Evolutionary conservation across 2,329 filamentous ascomycete species (phyloP).

Genomic region (Pyrenophora tritici-repentis): DNA sequence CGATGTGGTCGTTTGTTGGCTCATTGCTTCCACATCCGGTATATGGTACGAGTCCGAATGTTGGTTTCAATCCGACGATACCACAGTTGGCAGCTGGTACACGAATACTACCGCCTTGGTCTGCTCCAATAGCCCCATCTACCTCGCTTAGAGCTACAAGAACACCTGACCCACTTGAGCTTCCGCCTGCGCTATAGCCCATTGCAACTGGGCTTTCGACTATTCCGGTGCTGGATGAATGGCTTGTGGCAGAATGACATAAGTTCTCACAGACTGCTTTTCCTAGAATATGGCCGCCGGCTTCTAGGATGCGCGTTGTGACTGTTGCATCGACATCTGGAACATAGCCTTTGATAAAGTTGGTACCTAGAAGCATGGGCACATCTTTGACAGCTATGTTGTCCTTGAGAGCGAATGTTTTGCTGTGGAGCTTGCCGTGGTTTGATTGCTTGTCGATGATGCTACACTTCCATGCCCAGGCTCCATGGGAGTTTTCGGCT

Average conservation of each 20-base stretch:
- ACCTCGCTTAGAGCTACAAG: conserved; percentile 53
- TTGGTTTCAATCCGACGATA: conserved; percentile 58
- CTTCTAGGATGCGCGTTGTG: conserved; percentile 35
- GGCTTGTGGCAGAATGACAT: conserved; percentile 38
- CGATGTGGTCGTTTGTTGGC: conserved; percentile 57
- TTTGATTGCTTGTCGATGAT: conserved; percentile 38
- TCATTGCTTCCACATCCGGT: conserved; percentile 57
- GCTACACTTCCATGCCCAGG: conserved; percentile 52
- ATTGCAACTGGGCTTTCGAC: conserved; percentile 54
- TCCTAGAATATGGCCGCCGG: conserved; percentile 33
- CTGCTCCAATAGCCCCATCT: conserved; percentile 56
- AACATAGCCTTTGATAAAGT: conserved; percentile 18
- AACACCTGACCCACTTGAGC: conserved; percentile 55
- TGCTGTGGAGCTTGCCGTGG: conserved; percentile 44
- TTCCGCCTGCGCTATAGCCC: conserved; percentile 58
- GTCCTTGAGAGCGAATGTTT: conserved; percentile 41
- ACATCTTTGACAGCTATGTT: conserved; percentile 41
- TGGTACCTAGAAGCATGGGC: conserved; percentile 40
- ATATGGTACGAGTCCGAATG: conserved; percentile 58
- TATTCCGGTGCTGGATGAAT: conserved; percentile 47
- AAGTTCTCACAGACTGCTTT: conserved; percentile 44
- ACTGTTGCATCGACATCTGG: conserved; percentile 36
- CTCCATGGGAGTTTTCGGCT: conserved; percentile 47
- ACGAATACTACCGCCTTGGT: conserved; percentile 56
- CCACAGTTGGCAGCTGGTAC: conserved; percentile 50